Percentiles rank a stretch among this genome's conserved stretches.
These are phyloP conservation scores for Cytidiella melzeri DNA, from an alignment of 768 basidiomycete genomes.

Conservation along the genomic window DNA sequence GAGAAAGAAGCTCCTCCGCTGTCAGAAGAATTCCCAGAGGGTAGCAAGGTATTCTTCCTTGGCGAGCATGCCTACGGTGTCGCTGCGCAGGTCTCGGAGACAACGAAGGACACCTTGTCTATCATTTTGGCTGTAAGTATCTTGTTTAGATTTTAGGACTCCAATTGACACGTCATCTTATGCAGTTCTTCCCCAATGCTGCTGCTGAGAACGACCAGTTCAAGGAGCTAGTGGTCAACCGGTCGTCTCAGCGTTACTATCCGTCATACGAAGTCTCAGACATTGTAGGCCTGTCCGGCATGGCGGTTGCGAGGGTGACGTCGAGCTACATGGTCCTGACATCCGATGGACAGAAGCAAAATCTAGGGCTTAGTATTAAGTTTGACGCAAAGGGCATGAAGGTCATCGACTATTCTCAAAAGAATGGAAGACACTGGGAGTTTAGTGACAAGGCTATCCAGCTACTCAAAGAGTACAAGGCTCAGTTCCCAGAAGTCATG, in stretches of 20 bases:
- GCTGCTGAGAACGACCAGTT: constrained; percentile 74
- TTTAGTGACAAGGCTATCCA: constrained; percentile 84
- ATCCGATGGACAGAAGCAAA: constrained; percentile 71
- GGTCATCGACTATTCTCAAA: constrained; percentile 87
- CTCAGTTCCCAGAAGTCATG: constrained; percentile 82
- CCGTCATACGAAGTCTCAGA: constrained; percentile 78
- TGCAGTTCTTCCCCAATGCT: constrained; percentile 84
- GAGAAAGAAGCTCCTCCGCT: constrained; percentile 81
- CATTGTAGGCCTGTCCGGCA: constrained; percentile 64
- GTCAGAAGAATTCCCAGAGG: constrained; percentile 83
- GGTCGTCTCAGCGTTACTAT: constrained; percentile 53
- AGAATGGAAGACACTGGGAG: constrained; percentile 85
- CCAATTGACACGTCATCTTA: neutral
- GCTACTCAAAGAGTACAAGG: constrained; percentile 79
- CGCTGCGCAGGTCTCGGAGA: constrained; percentile 80
- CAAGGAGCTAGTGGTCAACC: constrained; percentile 52
- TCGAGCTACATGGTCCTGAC: constrained; percentile 89
- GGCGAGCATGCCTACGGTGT: constrained; percentile 95
- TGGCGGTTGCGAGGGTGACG: constrained; percentile 84
- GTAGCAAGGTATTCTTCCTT: constrained; percentile 91
- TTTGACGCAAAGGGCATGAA: constrained; percentile 93
- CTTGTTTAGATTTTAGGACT: neutral
- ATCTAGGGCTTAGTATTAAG: constrained; percentile 91
- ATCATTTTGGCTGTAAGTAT: constrained; percentile 77
- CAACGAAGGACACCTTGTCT: constrained; percentile 63